These are phyloP conservation scores for Lyophyllum atratum DNA, from an alignment of 768 basidiomycete genomes.

Conservation along the genomic window DNA sequence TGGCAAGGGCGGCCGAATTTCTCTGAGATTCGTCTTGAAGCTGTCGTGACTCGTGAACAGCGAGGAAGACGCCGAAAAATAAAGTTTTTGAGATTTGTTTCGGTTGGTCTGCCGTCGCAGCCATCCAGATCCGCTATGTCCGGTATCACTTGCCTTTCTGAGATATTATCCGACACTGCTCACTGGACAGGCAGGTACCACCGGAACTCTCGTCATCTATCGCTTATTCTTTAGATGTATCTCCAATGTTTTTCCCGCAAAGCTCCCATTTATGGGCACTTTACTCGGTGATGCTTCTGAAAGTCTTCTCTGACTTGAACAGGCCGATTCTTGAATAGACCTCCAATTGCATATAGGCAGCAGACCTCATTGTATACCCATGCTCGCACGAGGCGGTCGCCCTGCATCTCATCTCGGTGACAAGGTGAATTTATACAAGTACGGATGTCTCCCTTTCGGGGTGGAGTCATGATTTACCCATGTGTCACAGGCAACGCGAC, in stretches of 20 bases:
- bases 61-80: constrained; percentile 9
- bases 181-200: background rate
- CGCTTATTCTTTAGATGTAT: background rate
- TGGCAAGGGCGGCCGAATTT: background rate
- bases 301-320: background rate
- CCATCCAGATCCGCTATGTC: constrained; percentile 15
- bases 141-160: constrained; percentile 9
- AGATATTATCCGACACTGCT: background rate
- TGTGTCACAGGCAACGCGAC: background rate
- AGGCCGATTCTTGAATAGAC: background rate
- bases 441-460: background rate
- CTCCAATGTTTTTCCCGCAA: background rate
- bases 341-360: background rate
- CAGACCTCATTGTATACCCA: background rate
- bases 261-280: background rate
- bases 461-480: background rate
- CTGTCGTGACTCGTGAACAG: background rate
- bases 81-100: constrained; percentile 16
- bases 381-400: background rate
- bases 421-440: background rate
- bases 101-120: constrained; percentile 3
- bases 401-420: background rate
- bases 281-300: background rate
- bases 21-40: background rate
- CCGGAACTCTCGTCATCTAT: background rate